These are phyloP conservation scores for Fusarium penzigii DNA, from an alignment of 2,329 filamentous ascomycete species.

Conservation along the genomic window DNA sequence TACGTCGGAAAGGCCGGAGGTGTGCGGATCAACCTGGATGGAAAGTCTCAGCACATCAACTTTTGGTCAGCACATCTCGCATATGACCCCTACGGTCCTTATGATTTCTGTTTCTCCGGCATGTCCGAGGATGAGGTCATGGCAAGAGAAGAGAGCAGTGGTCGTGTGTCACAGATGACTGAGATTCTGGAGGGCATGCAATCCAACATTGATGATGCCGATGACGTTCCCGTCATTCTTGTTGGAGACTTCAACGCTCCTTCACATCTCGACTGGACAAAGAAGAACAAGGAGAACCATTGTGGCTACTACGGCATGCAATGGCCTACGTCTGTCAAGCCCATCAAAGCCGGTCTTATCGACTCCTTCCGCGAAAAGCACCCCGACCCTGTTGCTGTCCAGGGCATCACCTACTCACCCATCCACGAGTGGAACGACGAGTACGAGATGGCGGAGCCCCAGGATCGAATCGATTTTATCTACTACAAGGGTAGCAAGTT, in stretches of 20 bases:
- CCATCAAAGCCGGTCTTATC: conserved; percentile 35
- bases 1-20: conserved; percentile 21
- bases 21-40: conserved; percentile 36
- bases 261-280: conserved; percentile 43
- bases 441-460: conserved; percentile 38
- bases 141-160: conserved; percentile 34
- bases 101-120: conserved; percentile 41
- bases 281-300: conserved; percentile 31
- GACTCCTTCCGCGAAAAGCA: conserved; percentile 40
- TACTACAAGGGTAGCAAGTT: conserved; percentile 37
- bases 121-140: conserved; percentile 35
- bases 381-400: conserved; percentile 32
- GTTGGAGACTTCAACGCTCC: conserved; percentile 44
- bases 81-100: conserved; percentile 41
- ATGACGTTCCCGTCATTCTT: conserved; percentile 37
- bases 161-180: conserved; percentile 37
- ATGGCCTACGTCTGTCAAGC: conserved; percentile 40
- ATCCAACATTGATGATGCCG: conserved; percentile 27
- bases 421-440: conserved; percentile 35
- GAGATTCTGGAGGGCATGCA: conserved; percentile 35
- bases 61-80: conserved; percentile 38
- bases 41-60: conserved; percentile 30
- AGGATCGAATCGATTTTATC: conserved; percentile 44
- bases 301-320: conserved; percentile 35
- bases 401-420: conserved; percentile 42